Base-by-base conservation (phyloP, 2,329 filamentous ascomycete species). In the Thelonectria rubi region DNA sequence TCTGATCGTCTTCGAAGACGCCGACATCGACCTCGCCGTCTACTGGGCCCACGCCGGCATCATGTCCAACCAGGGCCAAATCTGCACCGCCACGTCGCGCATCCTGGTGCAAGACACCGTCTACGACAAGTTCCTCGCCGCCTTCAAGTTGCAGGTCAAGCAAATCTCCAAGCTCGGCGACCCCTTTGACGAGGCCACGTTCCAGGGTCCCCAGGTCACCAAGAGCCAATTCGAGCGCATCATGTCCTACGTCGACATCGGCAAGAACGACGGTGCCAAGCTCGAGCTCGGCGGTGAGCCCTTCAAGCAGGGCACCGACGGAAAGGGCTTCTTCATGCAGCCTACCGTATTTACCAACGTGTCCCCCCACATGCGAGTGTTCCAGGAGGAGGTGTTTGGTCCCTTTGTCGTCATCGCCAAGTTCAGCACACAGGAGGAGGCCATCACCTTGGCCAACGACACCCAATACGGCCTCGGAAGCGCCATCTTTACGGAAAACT, bases 181-280 rank as follows among this genome's bases (percentile, higher is more conserved):
- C 70, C 90, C 89, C 0, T 93, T 92, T 74, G 82, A 83, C 5
- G 85, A 89, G 66, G 81, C 80, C 39, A 92, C 90, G 1, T 91
- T 89, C 79, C 90, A 93, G 72, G 91, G 91, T 0, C 91, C 91
- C 0, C 90, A 92, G 71, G 86, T 92, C 47, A 90, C 88, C 5
- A 89, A 89, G 73, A 76, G 81, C 8, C 91, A 93, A 72, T 91
- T 89, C 69, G 89, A 93, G 52, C 82, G 86, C 40, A 84, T 94
- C 2, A 80, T 93, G 26, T 82, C 82, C 0, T 94, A 90, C 73
- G 87, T 94, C 46, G 85, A 92, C 57, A 73, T 82, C 6, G 91
- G 90, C 17, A 91, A 91, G 71, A 81, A 82, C 4, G 88, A 91
- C 72, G 91, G 91, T n/a, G 89, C 90, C 0, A 90, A 81, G 6